Percentiles rank a stretch among this genome's conserved stretches.
Evolutionary conservation across 2,329 filamentous ascomycete species (phyloP).

Genomic region (Trichoderma guizhouense): DNA sequence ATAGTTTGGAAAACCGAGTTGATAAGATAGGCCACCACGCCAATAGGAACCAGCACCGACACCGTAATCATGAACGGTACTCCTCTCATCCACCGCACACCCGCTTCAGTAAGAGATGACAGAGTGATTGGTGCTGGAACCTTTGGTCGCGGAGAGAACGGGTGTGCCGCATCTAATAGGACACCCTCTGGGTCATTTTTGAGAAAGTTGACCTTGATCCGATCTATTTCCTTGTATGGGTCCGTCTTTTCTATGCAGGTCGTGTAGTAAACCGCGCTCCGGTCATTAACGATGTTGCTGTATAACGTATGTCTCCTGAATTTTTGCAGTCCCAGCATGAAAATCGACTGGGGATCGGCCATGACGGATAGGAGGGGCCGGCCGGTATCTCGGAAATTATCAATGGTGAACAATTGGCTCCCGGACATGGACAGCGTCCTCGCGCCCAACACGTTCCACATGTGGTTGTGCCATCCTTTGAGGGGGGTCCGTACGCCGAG

Average conservation of each 20-base stretch:
- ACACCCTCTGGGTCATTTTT: slow-evolving; percentile 68
- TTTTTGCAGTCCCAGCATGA: slow-evolving; percentile 71
- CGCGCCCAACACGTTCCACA: slow-evolving; percentile 83
- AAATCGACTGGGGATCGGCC: slow-evolving; percentile 79
- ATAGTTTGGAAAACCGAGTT: slow-evolving; percentile 76
- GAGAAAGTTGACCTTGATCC: slow-evolving; percentile 69
- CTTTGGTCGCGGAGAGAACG: slow-evolving; percentile 50
- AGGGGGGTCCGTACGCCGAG: slow-evolving; percentile 71
- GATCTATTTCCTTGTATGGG: slow-evolving; percentile 67
- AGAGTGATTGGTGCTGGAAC: slow-evolving; percentile 27
- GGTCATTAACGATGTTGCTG: slow-evolving; percentile 83
- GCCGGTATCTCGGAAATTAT: slow-evolving; percentile 79
- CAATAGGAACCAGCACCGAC: slow-evolving; percentile 69
- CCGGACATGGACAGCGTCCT: slow-evolving; percentile 79
- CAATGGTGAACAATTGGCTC: slow-evolving; percentile 81
- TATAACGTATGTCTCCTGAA: slow-evolving; percentile 80
- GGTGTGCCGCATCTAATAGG: slow-evolving; percentile 65
- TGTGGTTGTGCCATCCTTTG: slow-evolving; percentile 60
- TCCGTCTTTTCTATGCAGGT: slow-evolving; percentile 74
- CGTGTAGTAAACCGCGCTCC: slow-evolving; percentile 78
- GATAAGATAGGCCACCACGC: slow-evolving; percentile 65
- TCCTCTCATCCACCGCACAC: slow-evolving; percentile 42
- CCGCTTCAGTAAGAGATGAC: slow-evolving; percentile 32
- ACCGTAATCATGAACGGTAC: slow-evolving; percentile 65
- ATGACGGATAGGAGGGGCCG: slow-evolving; percentile 76